Evolutionary conservation across 352 stramenopile genomes (phyloP).

Genomic region (Phytophthora brassicae): DNA sequence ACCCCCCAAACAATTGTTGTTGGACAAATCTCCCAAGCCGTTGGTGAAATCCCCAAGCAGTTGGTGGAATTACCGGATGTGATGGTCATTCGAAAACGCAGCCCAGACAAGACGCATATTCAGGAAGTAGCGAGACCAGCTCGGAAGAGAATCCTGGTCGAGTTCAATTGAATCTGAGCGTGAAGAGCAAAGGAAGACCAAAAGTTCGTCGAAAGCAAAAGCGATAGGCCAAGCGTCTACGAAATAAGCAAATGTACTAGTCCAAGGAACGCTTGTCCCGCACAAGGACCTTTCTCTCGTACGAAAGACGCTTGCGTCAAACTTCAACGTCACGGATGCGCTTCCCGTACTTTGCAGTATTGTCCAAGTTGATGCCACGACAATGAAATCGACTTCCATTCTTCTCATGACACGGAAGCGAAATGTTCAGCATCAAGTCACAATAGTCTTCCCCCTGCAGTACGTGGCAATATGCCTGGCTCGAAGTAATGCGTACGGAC

Average conservation of each 20-base stretch:
- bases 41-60: background rate
- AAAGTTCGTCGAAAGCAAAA: no score
- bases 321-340: background rate
- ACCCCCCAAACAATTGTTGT: background rate
- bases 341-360: background rate
- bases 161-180: no score
- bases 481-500: background rate
- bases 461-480: background rate
- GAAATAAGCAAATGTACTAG: background rate
- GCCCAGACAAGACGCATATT: background rate
- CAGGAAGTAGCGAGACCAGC: background rate
- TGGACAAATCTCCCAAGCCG: background rate
- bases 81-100: background rate
- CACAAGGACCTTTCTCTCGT: constrained; percentile 6
- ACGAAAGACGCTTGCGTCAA: background rate
- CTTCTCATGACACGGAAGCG: background rate
- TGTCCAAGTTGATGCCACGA: background rate
- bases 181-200: no score
- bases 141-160: no score
- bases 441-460: background rate
- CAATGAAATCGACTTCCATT: constrained; percentile 1
- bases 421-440: no score
- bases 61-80: background rate
- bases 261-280: constrained; percentile 3
- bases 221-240: background rate